Evolutionary conservation across 345 rosid species (phyloP).

Genomic region (Citrus inodora): DNA sequence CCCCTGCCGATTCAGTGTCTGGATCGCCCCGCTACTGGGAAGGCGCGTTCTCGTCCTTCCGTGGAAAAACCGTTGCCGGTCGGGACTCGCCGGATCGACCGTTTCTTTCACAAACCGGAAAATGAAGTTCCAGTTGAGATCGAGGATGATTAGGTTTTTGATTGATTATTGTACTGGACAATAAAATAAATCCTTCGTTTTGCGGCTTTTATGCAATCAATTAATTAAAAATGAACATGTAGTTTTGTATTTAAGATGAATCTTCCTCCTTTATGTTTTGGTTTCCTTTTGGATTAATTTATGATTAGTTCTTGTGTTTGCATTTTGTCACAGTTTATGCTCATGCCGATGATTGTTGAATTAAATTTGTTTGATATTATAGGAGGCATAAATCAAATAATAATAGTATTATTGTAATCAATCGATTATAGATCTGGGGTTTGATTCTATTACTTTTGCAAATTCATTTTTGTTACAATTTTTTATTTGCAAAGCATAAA

Average conservation of each 20-base stretch:
- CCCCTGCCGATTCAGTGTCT: slow-evolving; percentile 43
- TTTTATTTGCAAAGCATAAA: neutral
- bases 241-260: neutral
- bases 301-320: neutral
- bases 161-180: neutral
- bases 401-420: neutral
- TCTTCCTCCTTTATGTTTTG: neutral
- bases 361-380: neutral
- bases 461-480: neutral
- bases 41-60: slow-evolving; percentile 18
- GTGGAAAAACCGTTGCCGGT: slow-evolving; percentile 34
- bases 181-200: neutral
- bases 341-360: neutral
- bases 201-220: neutral
- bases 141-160: slow-evolving; percentile 24
- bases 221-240: neutral
- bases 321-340: neutral
- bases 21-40: slow-evolving; percentile 20
- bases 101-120: slow-evolving; percentile 50
- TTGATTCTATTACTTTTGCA: neutral
- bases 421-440: neutral
- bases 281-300: neutral
- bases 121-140: slow-evolving; percentile 34
- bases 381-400: neutral
- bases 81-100: slow-evolving; percentile 65